Evolutionary conservation across 202 grass and related monocot genomes (phyloP).

Genomic region (Panicum virgatum): DNA sequence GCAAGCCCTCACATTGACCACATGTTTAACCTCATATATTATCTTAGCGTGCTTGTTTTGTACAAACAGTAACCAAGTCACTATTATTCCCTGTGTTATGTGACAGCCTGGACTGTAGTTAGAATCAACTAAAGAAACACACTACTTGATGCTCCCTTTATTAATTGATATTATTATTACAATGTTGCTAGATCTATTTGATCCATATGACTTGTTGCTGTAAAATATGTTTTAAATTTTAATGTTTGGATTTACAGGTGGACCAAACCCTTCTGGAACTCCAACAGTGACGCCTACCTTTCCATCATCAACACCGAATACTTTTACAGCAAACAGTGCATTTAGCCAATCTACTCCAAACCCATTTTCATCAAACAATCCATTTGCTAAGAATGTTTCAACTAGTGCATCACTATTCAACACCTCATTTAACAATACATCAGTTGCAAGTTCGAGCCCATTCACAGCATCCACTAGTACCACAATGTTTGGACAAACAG

Average conservation of each 20-base stretch:
- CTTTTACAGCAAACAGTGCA: conserved; percentile 3
- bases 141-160: background rate
- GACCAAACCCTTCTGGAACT: conserved; percentile 67
- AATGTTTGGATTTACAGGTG: conserved; percentile 53
- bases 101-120: background rate
- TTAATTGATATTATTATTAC: conserved; percentile 9
- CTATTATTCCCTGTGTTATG: background rate
- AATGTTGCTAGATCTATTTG: background rate
- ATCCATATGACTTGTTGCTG: conserved; percentile 9
- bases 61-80: background rate
- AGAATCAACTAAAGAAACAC: background rate
- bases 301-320: background rate
- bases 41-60: too few relatives aligned
- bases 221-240: conserved; percentile 22
- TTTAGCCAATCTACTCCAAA: conserved; percentile 45
- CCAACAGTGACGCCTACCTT: conserved; percentile 42
- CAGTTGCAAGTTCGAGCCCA: conserved; percentile 42
- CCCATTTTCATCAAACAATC: conserved; percentile 49
- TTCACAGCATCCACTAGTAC: conserved; percentile 45
- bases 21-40: too few relatives aligned
- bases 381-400: conserved; percentile 50
- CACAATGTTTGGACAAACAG: conserved; percentile 47
- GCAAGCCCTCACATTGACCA: background rate
- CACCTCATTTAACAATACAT: conserved; percentile 37
- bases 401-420: conserved; percentile 41